Base-by-base conservation (phyloP, 2,329 filamentous ascomycete species). In the Neodidymelliopsis sp. region DNA sequence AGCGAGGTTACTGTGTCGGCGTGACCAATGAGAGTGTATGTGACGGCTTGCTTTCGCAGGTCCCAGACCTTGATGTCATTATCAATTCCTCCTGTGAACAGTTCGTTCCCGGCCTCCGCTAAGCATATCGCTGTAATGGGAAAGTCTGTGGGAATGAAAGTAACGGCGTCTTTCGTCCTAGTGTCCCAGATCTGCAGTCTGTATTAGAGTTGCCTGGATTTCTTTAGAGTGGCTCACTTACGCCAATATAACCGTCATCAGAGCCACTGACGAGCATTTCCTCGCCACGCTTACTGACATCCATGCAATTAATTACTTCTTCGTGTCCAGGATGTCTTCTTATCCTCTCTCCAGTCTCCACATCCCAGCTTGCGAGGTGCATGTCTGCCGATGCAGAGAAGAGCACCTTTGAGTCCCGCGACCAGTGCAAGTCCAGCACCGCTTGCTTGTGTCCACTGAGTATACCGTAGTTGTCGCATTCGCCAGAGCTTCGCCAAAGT, bases 61-160 rank as follows among this genome's bases (percentile, higher is more conserved):
- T 99, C 94, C 93, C 94, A 99, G 15, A 96, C 92, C 64, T 92
- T 91, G 71, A 99, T 96, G 63, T 95, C 91, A 69, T 97, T 97
- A 76, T 97, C 94, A 61, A 99, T 97, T 16, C 92, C 90, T 35
- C 93, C 93, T 6, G 90, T 89, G 73, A 94, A 99, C 19, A 99
- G 84, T 75, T 97, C 94, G 70, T 96, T 96, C 13, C 94, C 94
- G 2, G 93, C 91, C 71, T 96, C 91, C 0, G 92, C 88, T n/a
- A 97, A 79, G 12, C 91, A 90, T 5, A 97, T 85, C 0, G 93
- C 89, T 2, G 94, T 97, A 47, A 99, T 85, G 1, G 94, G 94
- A 53, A 95, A 96, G 53, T 94, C 88, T 0, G 92, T 96, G 68
- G 93, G 85, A 55, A 97, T 88, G 63, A 92, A 91, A 65, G 95